Base-by-base conservation (phyloP, 768 basidiomycete genomes). In the Naganishia randhawae region DNA sequence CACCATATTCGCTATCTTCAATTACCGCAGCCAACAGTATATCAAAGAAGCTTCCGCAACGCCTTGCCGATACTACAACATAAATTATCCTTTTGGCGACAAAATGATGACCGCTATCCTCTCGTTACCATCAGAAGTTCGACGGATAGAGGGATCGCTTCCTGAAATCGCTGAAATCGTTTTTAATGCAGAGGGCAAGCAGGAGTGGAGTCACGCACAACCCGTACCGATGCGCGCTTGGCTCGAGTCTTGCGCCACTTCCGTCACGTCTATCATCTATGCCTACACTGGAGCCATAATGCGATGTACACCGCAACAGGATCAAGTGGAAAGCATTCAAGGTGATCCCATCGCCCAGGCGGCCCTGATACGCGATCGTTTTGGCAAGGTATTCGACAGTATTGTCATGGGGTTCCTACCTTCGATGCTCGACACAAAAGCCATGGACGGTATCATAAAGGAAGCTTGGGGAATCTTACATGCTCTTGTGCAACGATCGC, bases 311-410 rank as follows among this genome's bases (percentile, higher is more conserved):
- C 75, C 3, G 71, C 72, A 5, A 69, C 68, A 41, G 71, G 73
- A 52, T 66, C 71, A 61, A 57, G 39, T 55, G 19, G 64, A 68
- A 9, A 67, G 71, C 17, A 52, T 71, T 5, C 73, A 72, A 5
- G n/a, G 72, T 10, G 71, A 71, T 48, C 72, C 75, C 9, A 72
- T 71, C 19, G 73, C 73, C 52, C 57, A 35, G 50, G 41, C 50
- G 14, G 31, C 35, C 13, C 65, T 70, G 17, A 70, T 72, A 13
- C 73, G 74, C 45, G 65, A 73, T 57, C 69, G 69, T 19, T 71
- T 72, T 55, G 73, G 76, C n/a, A 70, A 85, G 25, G 84, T 88
- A 52, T 79, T 90, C 25, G 82, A 83, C 35, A 84, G 86, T 9
- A 87, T 91, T 75, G 76, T 91, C 29, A 83, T 76, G 68, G 83